Evolutionary conservation across 495 filamentous ascomycete genomes (phyloP), one percentile per base, ranked within the genome.

Genomic region (Amorphotheca resinae): DNA sequence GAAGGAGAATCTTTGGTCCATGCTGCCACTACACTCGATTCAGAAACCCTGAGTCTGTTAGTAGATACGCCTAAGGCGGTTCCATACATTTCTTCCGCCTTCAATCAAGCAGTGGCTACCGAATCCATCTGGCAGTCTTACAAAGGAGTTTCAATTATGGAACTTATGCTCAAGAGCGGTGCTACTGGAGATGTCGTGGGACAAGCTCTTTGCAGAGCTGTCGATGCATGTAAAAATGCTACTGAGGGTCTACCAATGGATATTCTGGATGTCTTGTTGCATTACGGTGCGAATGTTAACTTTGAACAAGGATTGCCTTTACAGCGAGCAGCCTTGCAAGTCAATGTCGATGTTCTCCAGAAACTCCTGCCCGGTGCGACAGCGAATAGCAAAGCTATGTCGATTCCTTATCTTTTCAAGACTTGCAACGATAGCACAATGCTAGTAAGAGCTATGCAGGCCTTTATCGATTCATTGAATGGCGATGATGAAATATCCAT

Each of bases 221-320:
- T 37, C 14, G 11, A 20, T 4, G 34, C 5, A 4, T 11, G 5
- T 28, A 11, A 28, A 28, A 9, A 18, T 8, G 11, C 34, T 9
- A 9, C 34, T 16, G 34, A 21, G 34, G 4, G 18, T 4, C 15
- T 34, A 5, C 11, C 41, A 35, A 33, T 16, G 9, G 15, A 32
- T 12, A 33, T 33, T 21, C 12, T 33, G 30, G 30, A 33, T 34
- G 22, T 34, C 16, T 32, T 43, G 3, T 28, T 43, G 8, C 41
- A 31, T n/a, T 32, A 17, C 16, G 6, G 26, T 7, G 41, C 30
- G 16, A 21, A 43, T 17, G 26, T 43, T 28, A 32, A 43, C 41
- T 32, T 33, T 28, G 14, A 43, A 22, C 12, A 31, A 16, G 41
- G 41, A 15, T n/a, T 34, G 34, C 26, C 28, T 21, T 21, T 43